Evolutionary conservation across 352 stramenopile genomes (phyloP), one percentile per base, ranked within the genome.

Genomic region (Pythium vanterpoolii): DNA sequence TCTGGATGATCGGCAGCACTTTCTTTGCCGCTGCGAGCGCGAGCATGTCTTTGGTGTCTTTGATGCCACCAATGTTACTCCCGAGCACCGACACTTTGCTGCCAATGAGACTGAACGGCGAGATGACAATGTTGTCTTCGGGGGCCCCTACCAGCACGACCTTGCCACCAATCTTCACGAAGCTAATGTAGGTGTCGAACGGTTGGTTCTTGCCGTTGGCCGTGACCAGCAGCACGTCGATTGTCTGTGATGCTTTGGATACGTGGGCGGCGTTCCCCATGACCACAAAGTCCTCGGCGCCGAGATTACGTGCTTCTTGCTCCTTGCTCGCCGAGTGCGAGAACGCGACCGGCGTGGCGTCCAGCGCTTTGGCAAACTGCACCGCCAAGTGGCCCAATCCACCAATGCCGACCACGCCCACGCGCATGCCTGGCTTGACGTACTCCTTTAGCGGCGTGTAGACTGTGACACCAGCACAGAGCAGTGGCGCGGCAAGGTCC

Each of bases 381-480:
- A 93, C 51, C 6, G 62, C 79, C 62, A 93, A 73, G 56, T 93
- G 83, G 30, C 83, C 83, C 8, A 93, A 63, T 24, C 83, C 83
- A 38, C 83, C 83, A 49, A 90, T 72, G n/a, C 83, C 83, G 0
- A 77, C 71, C n/a, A 93, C 66, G 27, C 62, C 83, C 6, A 93
- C 62, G 18, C 62, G 68, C 38, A 72, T 36, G 39, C 67, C 68
- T 4, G 60, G 24, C 43, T 66, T 30, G 10, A 73, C 69, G 56
- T 70, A 72, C 42, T 64, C 79, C 58, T 66, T 71, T 30, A 88
- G 60, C 5, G 83, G 83, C 11, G 66, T 73, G 52, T 78, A 93
- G 4, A 66, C 75, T 11, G 83, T 93, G 38, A 89, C 79, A 50
- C 83, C 83, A 11, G 80, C 81, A 68, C 83, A 93, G 27, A 93